These are phyloP conservation scores for Brassica cretica DNA, from an alignment of 345 rosid species.

Conservation along the genomic window DNA sequence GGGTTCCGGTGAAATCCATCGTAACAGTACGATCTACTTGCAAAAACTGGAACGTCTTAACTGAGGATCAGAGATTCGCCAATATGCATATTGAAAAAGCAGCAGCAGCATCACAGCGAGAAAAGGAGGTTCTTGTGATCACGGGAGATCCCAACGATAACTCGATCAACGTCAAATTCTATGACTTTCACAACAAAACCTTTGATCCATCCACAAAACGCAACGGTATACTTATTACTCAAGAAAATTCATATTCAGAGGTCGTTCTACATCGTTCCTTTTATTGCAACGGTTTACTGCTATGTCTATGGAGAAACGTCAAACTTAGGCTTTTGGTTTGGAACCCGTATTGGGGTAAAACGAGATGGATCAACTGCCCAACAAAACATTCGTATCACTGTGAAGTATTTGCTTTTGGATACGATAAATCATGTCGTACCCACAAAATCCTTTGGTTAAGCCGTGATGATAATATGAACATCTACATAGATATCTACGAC, in stretches of 20 bases:
- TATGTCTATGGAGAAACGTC: background rate
- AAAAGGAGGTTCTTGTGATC: background rate
- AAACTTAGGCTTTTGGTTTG: background rate
- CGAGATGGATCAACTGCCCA: background rate
- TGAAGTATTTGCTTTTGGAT: background rate
- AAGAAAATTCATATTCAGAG: background rate
- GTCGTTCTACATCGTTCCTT: background rate
- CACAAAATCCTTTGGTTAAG: background rate
- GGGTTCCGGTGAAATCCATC: background rate
- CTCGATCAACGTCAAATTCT: background rate
- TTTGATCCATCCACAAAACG: background rate
- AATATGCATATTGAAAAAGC: background rate
- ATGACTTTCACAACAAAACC: background rate
- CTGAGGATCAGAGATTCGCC: background rate
- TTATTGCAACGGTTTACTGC: background rate
- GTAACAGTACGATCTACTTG: constrained; percentile 7
- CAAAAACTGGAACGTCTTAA: background rate
- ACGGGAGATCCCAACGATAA: background rate
- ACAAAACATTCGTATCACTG: background rate
- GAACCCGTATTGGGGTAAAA: background rate
- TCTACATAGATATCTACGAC: background rate
- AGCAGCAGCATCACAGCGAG: background rate
- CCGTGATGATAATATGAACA: background rate
- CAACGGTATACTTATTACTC: background rate
- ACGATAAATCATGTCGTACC: background rate